Conservation (phyloP, 331 rosid species). For the Malus hybrid region DNA sequence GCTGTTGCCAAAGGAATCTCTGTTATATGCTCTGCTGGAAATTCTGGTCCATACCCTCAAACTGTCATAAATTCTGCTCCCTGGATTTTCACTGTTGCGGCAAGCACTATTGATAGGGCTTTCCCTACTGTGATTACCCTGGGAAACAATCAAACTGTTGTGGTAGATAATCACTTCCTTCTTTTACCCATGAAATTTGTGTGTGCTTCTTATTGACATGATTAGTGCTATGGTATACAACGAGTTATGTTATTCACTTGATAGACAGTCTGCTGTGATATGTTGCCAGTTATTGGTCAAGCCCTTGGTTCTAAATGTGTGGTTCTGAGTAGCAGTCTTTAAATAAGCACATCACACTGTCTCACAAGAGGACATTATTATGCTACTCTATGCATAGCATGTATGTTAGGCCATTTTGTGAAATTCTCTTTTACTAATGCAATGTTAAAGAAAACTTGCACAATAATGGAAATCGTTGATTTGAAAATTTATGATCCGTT, state of each 20-base stretch:
- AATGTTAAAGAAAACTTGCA: not conserved
- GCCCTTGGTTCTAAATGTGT: not conserved
- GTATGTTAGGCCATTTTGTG: not conserved
- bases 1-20: slow-evolving; percentile 44
- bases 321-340: not conserved
- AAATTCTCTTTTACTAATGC: not conserved
- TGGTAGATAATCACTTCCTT: slow-evolving; percentile 29
- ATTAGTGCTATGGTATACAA: not conserved
- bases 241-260: not conserved
- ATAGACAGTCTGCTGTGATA: not conserved
- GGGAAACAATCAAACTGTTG: slow-evolving; percentile 55
- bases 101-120: slow-evolving; percentile 50
- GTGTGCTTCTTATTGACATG: not conserved
- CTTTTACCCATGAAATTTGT: not conserved
- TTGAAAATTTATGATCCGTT: too few species aligned
- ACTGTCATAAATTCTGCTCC: slow-evolving; percentile 56
- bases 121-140: slow-evolving; percentile 36
- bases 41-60: slow-evolving; percentile 52
- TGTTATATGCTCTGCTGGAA: slow-evolving; percentile 53
- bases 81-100: slow-evolving; percentile 57
- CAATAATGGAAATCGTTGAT: not conserved
- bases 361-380: not conserved
- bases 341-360: not conserved
- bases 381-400: too few species aligned
- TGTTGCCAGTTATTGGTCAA: not conserved